Evolutionary conservation across 2,329 filamentous ascomycete species (phyloP).

Genomic region (Xylaria sp.): DNA sequence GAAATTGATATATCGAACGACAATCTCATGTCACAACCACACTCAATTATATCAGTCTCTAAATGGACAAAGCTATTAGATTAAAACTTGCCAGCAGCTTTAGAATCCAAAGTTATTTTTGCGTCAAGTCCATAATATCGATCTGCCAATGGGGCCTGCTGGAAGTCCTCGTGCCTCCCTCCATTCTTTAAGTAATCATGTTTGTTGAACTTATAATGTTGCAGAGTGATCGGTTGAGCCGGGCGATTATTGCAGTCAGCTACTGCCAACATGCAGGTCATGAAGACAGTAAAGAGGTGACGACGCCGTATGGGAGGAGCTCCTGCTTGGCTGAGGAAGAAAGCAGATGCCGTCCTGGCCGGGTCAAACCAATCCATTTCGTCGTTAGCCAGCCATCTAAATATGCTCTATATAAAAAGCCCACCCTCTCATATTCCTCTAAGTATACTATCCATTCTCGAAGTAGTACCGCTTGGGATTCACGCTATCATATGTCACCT

Average conservation of each 20-base stretch:
- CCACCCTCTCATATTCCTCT: constrained; percentile 2
- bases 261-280: constrained; percentile 15
- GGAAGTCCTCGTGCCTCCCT: constrained; percentile 1
- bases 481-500: constrained; percentile 3
- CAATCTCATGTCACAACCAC: constrained; percentile 29
- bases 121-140: neutral
- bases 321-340: constrained; percentile 11
- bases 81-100: neutral
- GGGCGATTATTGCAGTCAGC: constrained; percentile 17
- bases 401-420: constrained; percentile 23
- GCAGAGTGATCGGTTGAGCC: constrained; percentile 3
- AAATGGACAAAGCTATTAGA: neutral
- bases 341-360: neutral
- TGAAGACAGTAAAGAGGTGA: constrained; percentile 14
- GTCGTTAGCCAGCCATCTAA: constrained; percentile 3
- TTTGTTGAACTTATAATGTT: constrained; percentile 12
- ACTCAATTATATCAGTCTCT: constrained; percentile 4
- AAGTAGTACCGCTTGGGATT: constrained; percentile 8
- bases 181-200: neutral
- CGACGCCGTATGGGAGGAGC: constrained; percentile 17
- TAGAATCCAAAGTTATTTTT: neutral
- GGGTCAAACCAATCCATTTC: neutral
- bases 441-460: constrained; percentile 28
- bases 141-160: constrained; percentile 3
- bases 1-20: constrained; percentile 34